A percentile compares a stretch with the other conserved stretches of the same genome.
These are phyloP conservation scores for Cicer cuneatum DNA, from an alignment of 306 rosid species.

Conservation along the genomic window DNA sequence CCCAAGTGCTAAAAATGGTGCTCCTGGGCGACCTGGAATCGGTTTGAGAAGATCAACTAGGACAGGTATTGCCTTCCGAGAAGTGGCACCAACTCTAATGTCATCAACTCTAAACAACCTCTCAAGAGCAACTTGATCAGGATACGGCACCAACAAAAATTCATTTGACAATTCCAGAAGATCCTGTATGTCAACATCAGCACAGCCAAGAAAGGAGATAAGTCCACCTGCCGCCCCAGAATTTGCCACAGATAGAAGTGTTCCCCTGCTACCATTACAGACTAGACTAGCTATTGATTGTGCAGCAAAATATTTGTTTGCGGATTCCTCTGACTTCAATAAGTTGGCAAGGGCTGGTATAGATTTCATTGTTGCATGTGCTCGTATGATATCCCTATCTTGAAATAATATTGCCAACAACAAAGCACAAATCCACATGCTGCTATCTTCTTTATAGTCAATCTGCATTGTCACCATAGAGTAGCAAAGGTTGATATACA, in stretches of 20 bases:
- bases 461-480: constrained; percentile 59
- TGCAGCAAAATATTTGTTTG: constrained; percentile 92
- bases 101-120: constrained; percentile 98
- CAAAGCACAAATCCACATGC: constrained; percentile 91
- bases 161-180: constrained; percentile 89
- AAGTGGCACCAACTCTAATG: constrained; percentile 95
- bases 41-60: constrained; percentile 99
- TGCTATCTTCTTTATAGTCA: constrained; percentile 87
- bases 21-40: constrained; percentile 98
- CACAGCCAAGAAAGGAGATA: constrained; percentile 94
- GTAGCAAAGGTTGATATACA: constrained; percentile 18
- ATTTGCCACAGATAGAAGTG: constrained; percentile 93
- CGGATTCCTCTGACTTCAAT: constrained; percentile 87
- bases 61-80: constrained; percentile 96
- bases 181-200: constrained; percentile 82
- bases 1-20: constrained; percentile 94
- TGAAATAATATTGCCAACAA: constrained; percentile 89
- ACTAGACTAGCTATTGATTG: constrained; percentile 92
- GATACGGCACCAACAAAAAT: constrained; percentile 79
- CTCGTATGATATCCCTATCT: constrained; percentile 94
- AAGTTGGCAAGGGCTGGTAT: constrained; percentile 83
- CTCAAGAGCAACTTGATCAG: constrained; percentile 96
- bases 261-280: constrained; percentile 99
- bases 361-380: constrained; percentile 92
- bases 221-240: constrained; percentile 96